phyloP scores from a whole-genome alignment of 2,329 filamentous ascomycete genomes.

The Thelonectria olida region DNA sequence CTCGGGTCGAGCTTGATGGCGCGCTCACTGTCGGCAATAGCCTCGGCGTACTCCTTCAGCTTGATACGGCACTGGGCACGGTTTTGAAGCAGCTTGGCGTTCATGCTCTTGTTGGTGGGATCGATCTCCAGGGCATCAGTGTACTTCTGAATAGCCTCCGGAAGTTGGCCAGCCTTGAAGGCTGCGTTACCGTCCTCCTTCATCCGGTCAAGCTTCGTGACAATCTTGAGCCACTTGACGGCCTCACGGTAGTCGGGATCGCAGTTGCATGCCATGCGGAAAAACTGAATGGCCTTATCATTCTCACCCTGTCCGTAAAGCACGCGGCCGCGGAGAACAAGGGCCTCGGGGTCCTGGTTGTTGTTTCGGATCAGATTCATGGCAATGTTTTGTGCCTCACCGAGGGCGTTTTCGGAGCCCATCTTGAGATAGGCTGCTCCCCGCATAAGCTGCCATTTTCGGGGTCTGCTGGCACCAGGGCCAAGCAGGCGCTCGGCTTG shows the following conservation, averaged over 20 bases:
- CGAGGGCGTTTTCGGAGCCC: constrained; percentile 86
- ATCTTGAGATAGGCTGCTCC: constrained; percentile 94
- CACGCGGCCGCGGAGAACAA: constrained; percentile 87
- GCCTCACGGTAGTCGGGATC: constrained; percentile 93
- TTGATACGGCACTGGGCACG: constrained; percentile 84
- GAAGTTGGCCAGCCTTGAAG: constrained; percentile 86
- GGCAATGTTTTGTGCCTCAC: constrained; percentile 91
- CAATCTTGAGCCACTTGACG: constrained; percentile 86
- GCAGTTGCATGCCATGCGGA: constrained; percentile 87
- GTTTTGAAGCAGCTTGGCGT: constrained; percentile 95
- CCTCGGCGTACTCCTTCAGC: constrained; percentile 84
- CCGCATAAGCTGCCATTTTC: constrained; percentile 93
- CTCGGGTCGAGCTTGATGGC: constrained; percentile 83
- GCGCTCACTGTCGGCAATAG: constrained; percentile 85
- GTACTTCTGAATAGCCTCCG: constrained; percentile 86
- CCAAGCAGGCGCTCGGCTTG: constrained; percentile 87
- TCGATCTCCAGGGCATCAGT: constrained; percentile 85
- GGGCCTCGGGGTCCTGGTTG: constrained; percentile 90
- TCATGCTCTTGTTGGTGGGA: constrained; percentile 87
- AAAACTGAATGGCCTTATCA: constrained; percentile 91
- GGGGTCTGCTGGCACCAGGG: constrained; percentile 77
- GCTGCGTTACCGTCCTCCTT: constrained; percentile 93
- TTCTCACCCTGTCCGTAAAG: constrained; percentile 94
- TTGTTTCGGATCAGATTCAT: constrained; percentile 88
- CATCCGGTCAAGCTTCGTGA: constrained; percentile 91